Conservation (phyloP, 2,329 filamentous ascomycete species). For the Achaetomium macrosporum region DNA sequence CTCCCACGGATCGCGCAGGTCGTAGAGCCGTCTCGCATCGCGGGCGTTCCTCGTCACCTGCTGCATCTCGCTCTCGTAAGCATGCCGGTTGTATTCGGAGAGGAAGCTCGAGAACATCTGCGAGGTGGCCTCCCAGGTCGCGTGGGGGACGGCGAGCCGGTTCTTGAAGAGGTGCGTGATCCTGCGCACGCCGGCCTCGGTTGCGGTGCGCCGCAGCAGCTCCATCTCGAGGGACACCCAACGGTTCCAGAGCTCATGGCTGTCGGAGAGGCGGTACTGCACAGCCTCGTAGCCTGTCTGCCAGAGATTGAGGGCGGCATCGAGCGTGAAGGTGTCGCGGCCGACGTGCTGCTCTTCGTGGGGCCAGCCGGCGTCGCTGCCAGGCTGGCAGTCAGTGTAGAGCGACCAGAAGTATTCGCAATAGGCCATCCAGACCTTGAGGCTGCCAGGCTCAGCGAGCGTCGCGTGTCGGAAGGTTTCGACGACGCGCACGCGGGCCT, state of each 20-base stretch:
- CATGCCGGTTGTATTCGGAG: slow-evolving; percentile 61
- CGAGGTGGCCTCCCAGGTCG: slow-evolving; percentile 68
- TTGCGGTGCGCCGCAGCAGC: slow-evolving; percentile 52
- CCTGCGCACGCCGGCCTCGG: slow-evolving; percentile 53
- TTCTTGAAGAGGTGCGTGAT: slow-evolving; percentile 65
- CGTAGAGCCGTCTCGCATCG: slow-evolving; percentile 57
- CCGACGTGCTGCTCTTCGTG: slow-evolving; percentile 65
- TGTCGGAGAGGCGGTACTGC: slow-evolving; percentile 69
- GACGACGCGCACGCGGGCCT: slow-evolving; percentile 62
- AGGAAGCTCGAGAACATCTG: slow-evolving; percentile 70
- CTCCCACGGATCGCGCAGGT: slow-evolving; percentile 62
- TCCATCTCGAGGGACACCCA: slow-evolving; percentile 69
- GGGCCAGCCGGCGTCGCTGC: slow-evolving; percentile 49
- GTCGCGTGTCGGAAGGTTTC: slow-evolving; percentile 68
- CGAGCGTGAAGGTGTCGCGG: slow-evolving; percentile 65
- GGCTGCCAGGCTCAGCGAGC: slow-evolving; percentile 64
- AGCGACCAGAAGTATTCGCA: slow-evolving; percentile 73
- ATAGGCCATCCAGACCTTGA: slow-evolving; percentile 70
- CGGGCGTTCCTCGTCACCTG: slow-evolving; percentile 58
- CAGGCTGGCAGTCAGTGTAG: slow-evolving; percentile 56
- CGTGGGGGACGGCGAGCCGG: slow-evolving; percentile 66
- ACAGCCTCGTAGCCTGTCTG: slow-evolving; percentile 66
- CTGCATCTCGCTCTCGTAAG: slow-evolving; percentile 71
- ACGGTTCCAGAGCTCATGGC: slow-evolving; percentile 72
- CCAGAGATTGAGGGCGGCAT: slow-evolving; percentile 62